Base-by-base conservation (phyloP, 441 rosid species). In the Gossypium davidsonii region DNA sequence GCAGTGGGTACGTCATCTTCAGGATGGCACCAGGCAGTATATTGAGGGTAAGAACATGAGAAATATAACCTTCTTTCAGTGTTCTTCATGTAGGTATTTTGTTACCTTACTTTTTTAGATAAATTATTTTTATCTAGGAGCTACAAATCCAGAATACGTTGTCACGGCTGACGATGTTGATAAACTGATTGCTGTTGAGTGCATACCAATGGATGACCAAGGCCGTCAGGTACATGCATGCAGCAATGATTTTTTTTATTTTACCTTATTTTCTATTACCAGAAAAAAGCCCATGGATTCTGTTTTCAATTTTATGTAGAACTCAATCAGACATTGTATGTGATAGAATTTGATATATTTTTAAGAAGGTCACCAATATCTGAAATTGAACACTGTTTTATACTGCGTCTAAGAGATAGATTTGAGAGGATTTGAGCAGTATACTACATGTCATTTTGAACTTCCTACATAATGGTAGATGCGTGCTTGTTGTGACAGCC, bases 81-180 rank as follows among this genome's bases (percentile, higher is more conserved):
- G 3, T 15, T 70, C 48, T 60, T 34, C 49, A 37, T 76, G 55
- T 4, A 23, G 31, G 17, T 76, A 58, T 78, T 69, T 26, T 42
- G 44, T 20, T 74, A 64, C 55, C 48, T 66, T 20, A 56, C 31
- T 58, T 3, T 55, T 55, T 55, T 8, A 15, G 9, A 34, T 18
- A 61, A 26, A 74, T 39, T n/a, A 55, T 39, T 23, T 8, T 73
- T 56, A 71, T 77, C 55, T 85, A 96, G 99, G 99, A 74, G 99
- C 97, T 69, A 93, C 99, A 53, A 89, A 91, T 86, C 98, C 99
- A 39, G 98, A 96, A 77, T 93, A 96, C 80, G 79, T 89, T 79
- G 96, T 96, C 77, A 96, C 99, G 8, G 99, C 97, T 71, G 99
- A 96, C 86, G 99, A 96, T 83, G 98, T 96, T 67, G 97, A 93